phyloP scores from a whole-genome alignment of 805 yeast genomes.

The Candida golubevii region DNA sequence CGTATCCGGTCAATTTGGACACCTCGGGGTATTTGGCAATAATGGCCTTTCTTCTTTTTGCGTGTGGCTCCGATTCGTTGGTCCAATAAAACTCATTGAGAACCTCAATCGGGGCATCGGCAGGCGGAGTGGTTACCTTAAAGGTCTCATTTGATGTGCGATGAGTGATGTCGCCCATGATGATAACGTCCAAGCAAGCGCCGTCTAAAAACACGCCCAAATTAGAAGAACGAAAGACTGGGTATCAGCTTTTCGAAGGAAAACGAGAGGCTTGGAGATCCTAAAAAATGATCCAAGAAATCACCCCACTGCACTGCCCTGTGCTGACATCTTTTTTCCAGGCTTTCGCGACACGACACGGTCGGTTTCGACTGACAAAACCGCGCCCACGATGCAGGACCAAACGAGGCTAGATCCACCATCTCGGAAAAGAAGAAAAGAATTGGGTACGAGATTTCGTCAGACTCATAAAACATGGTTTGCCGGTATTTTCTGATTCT shows the following conservation, averaged over 20 bases:
- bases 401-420: too few species aligned
- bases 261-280: background rate
- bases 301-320: background rate
- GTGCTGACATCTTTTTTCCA: background rate
- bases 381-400: too few species aligned
- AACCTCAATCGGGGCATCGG: constrained; percentile 38
- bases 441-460: too few species aligned
- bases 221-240: too few species aligned
- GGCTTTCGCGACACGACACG: too few species aligned
- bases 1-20: constrained; percentile 76
- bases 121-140: constrained; percentile 31
- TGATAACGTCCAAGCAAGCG: background rate
- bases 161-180: constrained; percentile 18
- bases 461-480: too few species aligned
- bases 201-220: too few species aligned
- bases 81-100: constrained; percentile 81
- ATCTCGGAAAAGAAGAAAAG: too few species aligned
- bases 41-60: constrained; percentile 66
- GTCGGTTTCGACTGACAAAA: too few species aligned
- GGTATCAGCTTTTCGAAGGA: background rate
- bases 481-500: too few species aligned
- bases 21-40: constrained; percentile 75
- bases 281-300: too few species aligned
- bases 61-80: constrained; percentile 75
- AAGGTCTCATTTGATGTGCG: constrained; percentile 16